Evolutionary conservation across 768 basidiomycete genomes (phyloP).

Genomic region (Mycena olivaceomarginata): DNA sequence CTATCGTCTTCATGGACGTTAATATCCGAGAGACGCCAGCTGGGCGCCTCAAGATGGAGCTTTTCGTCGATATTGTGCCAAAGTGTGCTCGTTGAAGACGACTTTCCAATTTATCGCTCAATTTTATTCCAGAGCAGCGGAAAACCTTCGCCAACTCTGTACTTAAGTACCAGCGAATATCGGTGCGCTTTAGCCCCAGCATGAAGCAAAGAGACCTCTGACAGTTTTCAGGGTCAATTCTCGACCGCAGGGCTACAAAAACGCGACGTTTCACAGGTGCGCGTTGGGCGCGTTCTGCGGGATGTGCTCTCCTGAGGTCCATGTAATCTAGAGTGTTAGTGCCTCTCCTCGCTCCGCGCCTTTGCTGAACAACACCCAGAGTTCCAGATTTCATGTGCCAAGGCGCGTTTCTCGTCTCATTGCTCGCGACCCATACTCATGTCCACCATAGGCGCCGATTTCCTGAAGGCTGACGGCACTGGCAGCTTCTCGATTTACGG

Average conservation of each 20-base stretch:
- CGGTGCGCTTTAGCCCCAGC: slow-evolving; percentile 69
- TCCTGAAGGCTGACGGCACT: slow-evolving; percentile 95
- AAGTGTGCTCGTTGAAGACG: slow-evolving; percentile 73
- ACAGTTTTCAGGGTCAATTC: slow-evolving; percentile 78
- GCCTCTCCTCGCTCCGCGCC: slow-evolving; percentile 18
- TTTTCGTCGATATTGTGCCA: slow-evolving; percentile 96
- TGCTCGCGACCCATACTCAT: slow-evolving; percentile 47
- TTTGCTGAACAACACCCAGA: slow-evolving; percentile 32
- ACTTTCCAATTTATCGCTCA: not conserved
- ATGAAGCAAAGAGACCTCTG: no score
- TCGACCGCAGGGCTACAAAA: slow-evolving; percentile 93
- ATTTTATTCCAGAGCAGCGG: slow-evolving; percentile 82
- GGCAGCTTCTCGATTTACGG: slow-evolving; percentile 94
- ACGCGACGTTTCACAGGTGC: slow-evolving; percentile 94
- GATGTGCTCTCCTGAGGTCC: slow-evolving; percentile 40
- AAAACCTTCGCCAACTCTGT: slow-evolving; percentile 98
- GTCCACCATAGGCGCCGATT: slow-evolving; percentile 82
- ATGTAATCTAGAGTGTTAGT: slow-evolving; percentile 79
- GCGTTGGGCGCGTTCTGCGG: slow-evolving; percentile 46
- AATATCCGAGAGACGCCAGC: slow-evolving; percentile 97
- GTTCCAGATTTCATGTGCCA: slow-evolving; percentile 93
- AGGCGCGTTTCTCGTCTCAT: slow-evolving; percentile 65
- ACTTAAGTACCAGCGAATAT: slow-evolving; percentile 86
- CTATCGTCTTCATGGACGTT: slow-evolving; percentile 98
- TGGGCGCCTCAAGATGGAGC: slow-evolving; percentile 96